Evolutionary conservation across 805 yeast genomes (phyloP), one percentile per base, ranked within the genome.

Genomic region (Candida silvatica): DNA sequence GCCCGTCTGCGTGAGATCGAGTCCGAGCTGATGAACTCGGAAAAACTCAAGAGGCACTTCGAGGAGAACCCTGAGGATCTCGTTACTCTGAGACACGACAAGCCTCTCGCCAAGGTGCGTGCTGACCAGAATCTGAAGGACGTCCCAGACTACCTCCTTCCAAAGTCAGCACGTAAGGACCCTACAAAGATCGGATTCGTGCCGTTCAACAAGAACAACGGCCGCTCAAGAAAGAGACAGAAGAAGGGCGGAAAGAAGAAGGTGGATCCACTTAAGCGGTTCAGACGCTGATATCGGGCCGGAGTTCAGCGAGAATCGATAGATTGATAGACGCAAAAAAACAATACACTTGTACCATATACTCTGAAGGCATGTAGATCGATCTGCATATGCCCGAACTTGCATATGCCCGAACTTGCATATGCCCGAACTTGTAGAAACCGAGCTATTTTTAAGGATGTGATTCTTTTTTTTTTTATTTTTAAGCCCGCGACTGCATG

Each of bases 21-120:
- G 56, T 73, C 78, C 45, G 97, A 92, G 58, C 67, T 92, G 55
- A 64, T 92, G 42, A 75, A 90, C 29, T 83, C 94, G 47, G 96
- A 86, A 38, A 87, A 85, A 54, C 71, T 92, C 54, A 86, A 87
- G 60, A 73, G 96, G 52, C 95, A 86, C 61, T 92, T 92, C 55
- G 96, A 90, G 58, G 97, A 92, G 53, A 92, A 92, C 54, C 98
- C 98, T 6, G 94, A 85, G 52, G 98, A 92, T 60, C 69, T 92
- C 49, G 76, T 77, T 16, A 76, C 82, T 35, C 71, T 92, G 54
- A 80, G 96, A 54, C 98, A 92, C 52, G 98, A 92, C 55, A 83
- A 80, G 49, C 95, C 83, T 45, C 56, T 85, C 38, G 94, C 88
- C 51, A 78, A 90, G 7, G 66, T 88, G 1, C 74, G 94, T 57